Percentiles rank a stretch among this genome's conserved stretches.
Evolutionary conservation across 2,329 filamentous ascomycete genomes (phyloP).

Genomic region (Verticillium nonalfalfae): DNA sequence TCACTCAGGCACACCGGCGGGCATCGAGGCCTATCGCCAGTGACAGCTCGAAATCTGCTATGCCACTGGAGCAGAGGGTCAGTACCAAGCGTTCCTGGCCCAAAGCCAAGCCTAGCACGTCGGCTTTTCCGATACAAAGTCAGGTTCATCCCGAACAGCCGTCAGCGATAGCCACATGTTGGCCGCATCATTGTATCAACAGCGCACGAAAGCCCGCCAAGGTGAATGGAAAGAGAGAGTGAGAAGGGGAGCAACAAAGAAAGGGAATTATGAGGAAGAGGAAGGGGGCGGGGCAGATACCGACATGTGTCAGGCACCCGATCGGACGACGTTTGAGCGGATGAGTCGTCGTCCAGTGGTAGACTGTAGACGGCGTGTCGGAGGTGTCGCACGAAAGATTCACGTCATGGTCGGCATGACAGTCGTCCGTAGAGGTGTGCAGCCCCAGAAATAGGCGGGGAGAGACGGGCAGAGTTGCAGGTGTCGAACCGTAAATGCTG

Average conservation of each 20-base stretch:
- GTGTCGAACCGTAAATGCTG: neutral
- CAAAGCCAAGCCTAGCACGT: neutral
- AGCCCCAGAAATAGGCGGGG: neutral
- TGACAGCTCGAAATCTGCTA: neutral
- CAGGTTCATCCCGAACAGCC: neutral
- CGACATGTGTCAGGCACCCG: neutral
- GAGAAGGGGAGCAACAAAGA: neutral
- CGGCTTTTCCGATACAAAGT: neutral
- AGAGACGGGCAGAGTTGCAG: neutral
- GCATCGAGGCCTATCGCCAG: neutral
- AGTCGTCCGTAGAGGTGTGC: neutral
- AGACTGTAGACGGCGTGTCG: neutral
- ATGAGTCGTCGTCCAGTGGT: neutral
- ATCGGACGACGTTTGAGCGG: neutral
- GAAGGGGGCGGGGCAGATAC: neutral
- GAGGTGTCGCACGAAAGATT: neutral
- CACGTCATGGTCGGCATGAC: neutral
- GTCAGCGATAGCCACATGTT: neutral
- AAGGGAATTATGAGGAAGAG: neutral
- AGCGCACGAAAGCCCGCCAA: too few species aligned
- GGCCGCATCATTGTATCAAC: too few species aligned
- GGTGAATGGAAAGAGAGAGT: neutral
- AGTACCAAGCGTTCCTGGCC: neutral
- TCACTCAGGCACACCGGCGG: neutral
- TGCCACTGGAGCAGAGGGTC: neutral